Evolutionary conservation across 495 filamentous ascomycete genomes (phyloP), one percentile per base, ranked within the genome.

Genomic region (Hypoxylon lenormandii): DNA sequence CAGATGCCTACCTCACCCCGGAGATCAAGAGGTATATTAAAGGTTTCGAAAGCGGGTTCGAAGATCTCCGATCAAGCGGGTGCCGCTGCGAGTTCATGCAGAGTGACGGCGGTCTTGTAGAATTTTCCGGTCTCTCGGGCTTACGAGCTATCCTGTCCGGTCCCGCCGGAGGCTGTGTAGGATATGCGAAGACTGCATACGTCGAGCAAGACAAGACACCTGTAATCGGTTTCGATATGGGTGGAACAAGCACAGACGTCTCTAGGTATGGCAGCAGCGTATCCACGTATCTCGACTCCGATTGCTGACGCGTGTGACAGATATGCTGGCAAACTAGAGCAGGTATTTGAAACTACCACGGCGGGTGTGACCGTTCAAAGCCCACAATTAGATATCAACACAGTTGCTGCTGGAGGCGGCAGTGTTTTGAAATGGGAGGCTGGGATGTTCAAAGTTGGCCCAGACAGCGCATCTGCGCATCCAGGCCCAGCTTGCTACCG

Each of bases 161-260:
- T 0, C 91, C 91, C 0, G 91, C 91, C 6, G 91, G 91, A 6
- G 91, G 92, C 22, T 91, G 93, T 2, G 95, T 98, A 2, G 95
- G 95, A 7, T 98, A 97, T 76, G 94, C 95, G 23, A 87, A 95
- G 18, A 98, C 95, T 1, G 93, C 90, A 18, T 97, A 93, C 78
- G 95, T 97, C 74, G 83, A 91, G 1, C 82, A 90, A 47, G 95
- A 93, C 13, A 92, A 89, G 72, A 94, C 86, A 1, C 94, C 94
- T 0, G 91, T 98, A 8, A 97, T 98, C 73, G 95, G 95, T 0
- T 98, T 98, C 69, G 95, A 98, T 70, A 98, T 98, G 95, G 81
- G 81, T 48, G 95, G 95, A 23, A 98, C 95, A 5, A 94, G 90
- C 36, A 98, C 95, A 0, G 95, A 98, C 75, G 94, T 97, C 5